Conservation (phyloP, 345 rosid genomes). For the Draba incana region DNA sequence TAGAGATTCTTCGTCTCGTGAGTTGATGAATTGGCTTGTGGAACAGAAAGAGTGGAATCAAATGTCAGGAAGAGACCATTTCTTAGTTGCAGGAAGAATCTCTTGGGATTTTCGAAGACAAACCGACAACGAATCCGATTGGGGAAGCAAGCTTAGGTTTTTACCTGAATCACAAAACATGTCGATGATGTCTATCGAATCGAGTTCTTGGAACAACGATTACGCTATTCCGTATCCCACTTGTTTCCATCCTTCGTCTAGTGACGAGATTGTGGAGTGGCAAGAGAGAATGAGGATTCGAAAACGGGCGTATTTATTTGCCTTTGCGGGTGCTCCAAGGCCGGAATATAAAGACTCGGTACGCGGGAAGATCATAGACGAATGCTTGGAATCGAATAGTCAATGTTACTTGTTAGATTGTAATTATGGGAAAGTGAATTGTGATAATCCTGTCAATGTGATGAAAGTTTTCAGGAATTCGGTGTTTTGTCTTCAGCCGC, state of each 20-base stretch:
- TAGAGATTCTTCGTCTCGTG: slow-evolving; percentile 55
- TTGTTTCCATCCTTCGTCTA: slow-evolving; percentile 58
- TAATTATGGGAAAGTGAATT: slow-evolving; percentile 51
- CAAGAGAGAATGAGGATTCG: slow-evolving; percentile 51
- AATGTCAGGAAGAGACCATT: slow-evolving; percentile 69
- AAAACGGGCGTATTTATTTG: slow-evolving; percentile 50
- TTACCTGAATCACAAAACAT: slow-evolving; percentile 62
- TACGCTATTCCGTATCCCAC: slow-evolving; percentile 70
- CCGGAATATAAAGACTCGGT: slow-evolving; percentile 57
- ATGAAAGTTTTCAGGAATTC: slow-evolving; percentile 60
- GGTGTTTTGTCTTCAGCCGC: slow-evolving; percentile 68
- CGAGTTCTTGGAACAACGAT: slow-evolving; percentile 70
- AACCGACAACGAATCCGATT: slow-evolving; percentile 56
- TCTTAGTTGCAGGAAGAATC: slow-evolving; percentile 68
- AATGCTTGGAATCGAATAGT: slow-evolving; percentile 50
- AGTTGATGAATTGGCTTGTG: slow-evolving; percentile 53
- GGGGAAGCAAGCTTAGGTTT: slow-evolving; percentile 76
- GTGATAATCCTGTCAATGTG: slow-evolving; percentile 63
- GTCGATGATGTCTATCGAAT: slow-evolving; percentile 66
- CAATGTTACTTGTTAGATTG: slow-evolving; percentile 64
- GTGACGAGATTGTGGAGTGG: slow-evolving; percentile 52
- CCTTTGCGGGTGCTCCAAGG: slow-evolving; percentile 69
- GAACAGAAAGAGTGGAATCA: slow-evolving; percentile 55
- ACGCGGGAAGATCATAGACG: slow-evolving; percentile 63
- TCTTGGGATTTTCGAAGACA: slow-evolving; percentile 78